Evolutionary conservation across 1,139 yeast species (phyloP).

Genomic region (Debaryomyces udenii): DNA sequence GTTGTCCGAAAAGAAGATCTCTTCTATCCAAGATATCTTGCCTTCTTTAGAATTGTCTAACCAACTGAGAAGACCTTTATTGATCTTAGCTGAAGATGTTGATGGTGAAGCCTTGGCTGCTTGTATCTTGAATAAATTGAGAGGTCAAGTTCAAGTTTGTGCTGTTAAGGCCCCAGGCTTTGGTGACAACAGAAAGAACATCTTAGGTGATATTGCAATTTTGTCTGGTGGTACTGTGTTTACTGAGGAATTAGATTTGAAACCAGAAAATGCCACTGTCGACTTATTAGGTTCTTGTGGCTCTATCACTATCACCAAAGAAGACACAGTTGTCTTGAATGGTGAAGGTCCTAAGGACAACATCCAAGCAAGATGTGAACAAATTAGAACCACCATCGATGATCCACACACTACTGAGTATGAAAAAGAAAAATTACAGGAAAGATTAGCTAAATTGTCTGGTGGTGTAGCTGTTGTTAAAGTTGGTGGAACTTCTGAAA

Average conservation of each 20-base stretch:
- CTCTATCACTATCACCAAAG: conserved; percentile 92
- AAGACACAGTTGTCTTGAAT: conserved; percentile 92
- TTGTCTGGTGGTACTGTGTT: conserved; percentile 97
- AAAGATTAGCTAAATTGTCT: conserved; percentile 95
- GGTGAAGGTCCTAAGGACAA: conserved; percentile 94
- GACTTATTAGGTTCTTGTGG: conserved; percentile 95
- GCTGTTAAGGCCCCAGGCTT: conserved; percentile 99
- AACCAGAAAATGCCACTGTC: conserved; percentile 93
- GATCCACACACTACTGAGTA: conserved; percentile 83
- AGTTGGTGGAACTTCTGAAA: conserved; percentile 98
- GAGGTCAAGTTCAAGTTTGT: conserved; percentile 98
- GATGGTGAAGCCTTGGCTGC: conserved; percentile 99
- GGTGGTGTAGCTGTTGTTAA: conserved; percentile 99
- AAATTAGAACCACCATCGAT: conserved; percentile 81
- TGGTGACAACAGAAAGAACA: conserved; percentile 99
- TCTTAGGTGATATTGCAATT: conserved; percentile 95
- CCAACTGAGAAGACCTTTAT: conserved; percentile 92
- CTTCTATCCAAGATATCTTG: conserved; percentile 87
- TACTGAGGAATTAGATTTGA: conserved; percentile 96
- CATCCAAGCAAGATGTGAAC: conserved; percentile 92
- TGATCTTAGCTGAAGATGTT: conserved; percentile 94
- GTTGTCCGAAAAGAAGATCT: conserved; percentile 92
- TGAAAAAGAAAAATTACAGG: conserved; percentile 97
- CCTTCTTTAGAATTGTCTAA: conserved; percentile 95
- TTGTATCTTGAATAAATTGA: conserved; percentile 94